Conservation (phyloP, 306 rosid species). For the Notholithocarpus densiflorus region DNA sequence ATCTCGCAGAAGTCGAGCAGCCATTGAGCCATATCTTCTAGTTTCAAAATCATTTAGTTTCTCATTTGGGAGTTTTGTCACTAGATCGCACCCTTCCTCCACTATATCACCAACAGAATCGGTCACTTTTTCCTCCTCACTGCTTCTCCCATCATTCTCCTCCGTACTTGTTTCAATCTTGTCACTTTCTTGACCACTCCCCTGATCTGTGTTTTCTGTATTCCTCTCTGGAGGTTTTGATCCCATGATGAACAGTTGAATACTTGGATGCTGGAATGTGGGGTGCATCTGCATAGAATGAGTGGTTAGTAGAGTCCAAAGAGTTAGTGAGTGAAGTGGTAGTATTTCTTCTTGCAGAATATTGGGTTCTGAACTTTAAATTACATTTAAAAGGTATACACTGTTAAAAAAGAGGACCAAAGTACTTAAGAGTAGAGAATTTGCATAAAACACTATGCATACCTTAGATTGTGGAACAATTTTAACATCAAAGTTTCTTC, state of each 20-base stretch:
- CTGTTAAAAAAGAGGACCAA: background rate
- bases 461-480: conserved; percentile 80
- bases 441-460: conserved; percentile 2
- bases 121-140: conserved; percentile 19
- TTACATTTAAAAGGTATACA: background rate
- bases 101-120: conserved; percentile 28
- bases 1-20: conserved; percentile 78
- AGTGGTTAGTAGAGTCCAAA: conserved; percentile 9
- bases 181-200: conserved; percentile 30
- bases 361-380: background rate
- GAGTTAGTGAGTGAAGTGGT: background rate
- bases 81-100: conserved; percentile 33
- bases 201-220: conserved; percentile 23
- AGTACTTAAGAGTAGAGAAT: background rate
- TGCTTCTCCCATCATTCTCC: conserved; percentile 28
- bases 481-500: conserved; percentile 63
- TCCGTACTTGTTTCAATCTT: conserved; percentile 26
- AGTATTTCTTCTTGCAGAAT: background rate
- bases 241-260: conserved; percentile 72
- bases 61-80: conserved; percentile 23
- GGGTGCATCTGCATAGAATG: conserved; percentile 73
- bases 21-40: conserved; percentile 79
- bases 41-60: conserved; percentile 79
- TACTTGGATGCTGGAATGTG: conserved; percentile 88
- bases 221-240: conserved; percentile 33